Evolutionary conservation across 2,329 filamentous ascomycete genomes (phyloP), one percentile per base, ranked within the genome.

Genomic region (Calonectria leucothoes): DNA sequence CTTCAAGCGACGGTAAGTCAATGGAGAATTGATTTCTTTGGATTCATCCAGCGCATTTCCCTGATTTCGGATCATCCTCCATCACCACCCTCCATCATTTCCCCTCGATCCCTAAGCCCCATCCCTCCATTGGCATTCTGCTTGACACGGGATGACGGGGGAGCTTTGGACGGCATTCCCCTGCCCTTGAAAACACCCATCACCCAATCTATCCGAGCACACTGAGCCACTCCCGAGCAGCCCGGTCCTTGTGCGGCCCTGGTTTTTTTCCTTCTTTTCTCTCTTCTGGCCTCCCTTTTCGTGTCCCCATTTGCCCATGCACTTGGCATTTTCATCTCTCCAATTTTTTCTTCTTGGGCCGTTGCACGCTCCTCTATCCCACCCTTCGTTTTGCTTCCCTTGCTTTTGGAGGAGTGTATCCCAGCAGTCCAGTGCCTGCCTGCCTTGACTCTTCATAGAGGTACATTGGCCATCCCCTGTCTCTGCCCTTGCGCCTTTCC

Each of bases 61-160:
- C 66, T 63, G 45, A 25, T 42, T 27, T 31, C 25, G 35, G n/a
- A 29, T 42, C 42, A 65, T 73, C 52, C 76, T 23, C 69, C 69
- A 64, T 76, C 59, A 39, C 63, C 68, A 45, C 59, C 71, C 71
- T 71, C 55, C 52, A 61, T 70, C 74, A 73, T 73, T 76, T 69
- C 69, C 71, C 75, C 55, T 59, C 42, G 23, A 73, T 55, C 57
- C 63, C 39, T 66, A 71, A 73, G 55, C 67, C 49, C 69, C 61
- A 74, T 74, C 70, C 71, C 49, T 57, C 70, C 49, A 71, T 75
- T 79, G 74, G 78, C 67, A 75, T 75, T 77, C 69, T 76, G 67
- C 37, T 64, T 37, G 69, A 70, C 67, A 72, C 70, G 70, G 64
- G 69, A 75, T 69, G 66, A 74, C 70, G 70, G 71, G 64, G 48